These are phyloP conservation scores for Leishmania arabica DNA, from an alignment of 208 protist species.

Conservation along the genomic window DNA sequence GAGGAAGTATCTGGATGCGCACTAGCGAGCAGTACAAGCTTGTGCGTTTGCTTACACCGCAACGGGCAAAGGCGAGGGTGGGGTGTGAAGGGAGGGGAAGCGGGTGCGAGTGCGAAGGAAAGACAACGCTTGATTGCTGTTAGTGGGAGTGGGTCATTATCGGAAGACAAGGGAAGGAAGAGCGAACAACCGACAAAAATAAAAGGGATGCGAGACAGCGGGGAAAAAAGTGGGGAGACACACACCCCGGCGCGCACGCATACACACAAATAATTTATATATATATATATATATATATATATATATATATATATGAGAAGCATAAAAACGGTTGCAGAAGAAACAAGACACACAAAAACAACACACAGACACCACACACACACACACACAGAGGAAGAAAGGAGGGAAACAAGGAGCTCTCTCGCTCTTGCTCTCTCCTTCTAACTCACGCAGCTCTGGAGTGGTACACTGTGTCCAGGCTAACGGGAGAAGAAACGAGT, in stretches of 20 bases:
- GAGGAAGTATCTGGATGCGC: background rate
- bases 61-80: background rate
- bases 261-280: background rate
- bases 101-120: background rate
- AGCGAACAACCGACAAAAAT: background rate
- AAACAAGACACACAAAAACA: background rate
- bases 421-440: too few species aligned
- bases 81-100: background rate
- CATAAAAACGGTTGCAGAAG: background rate
- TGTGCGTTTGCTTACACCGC: background rate
- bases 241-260: background rate
- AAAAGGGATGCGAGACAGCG: background rate
- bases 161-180: background rate
- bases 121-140: background rate
- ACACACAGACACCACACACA: background rate
- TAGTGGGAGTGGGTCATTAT: background rate
- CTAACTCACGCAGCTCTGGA: conserved; percentile 3
- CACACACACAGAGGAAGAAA: background rate
- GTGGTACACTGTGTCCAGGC: conserved; percentile 11
- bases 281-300: background rate
- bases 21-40: background rate
- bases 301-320: background rate
- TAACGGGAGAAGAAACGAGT: background rate
- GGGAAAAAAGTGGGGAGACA: background rate
- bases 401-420: background rate